Evolutionary conservation across 495 filamentous ascomycete genomes (phyloP), one percentile per base, ranked within the genome.

Genomic region (Trichocladium antarcticum): DNA sequence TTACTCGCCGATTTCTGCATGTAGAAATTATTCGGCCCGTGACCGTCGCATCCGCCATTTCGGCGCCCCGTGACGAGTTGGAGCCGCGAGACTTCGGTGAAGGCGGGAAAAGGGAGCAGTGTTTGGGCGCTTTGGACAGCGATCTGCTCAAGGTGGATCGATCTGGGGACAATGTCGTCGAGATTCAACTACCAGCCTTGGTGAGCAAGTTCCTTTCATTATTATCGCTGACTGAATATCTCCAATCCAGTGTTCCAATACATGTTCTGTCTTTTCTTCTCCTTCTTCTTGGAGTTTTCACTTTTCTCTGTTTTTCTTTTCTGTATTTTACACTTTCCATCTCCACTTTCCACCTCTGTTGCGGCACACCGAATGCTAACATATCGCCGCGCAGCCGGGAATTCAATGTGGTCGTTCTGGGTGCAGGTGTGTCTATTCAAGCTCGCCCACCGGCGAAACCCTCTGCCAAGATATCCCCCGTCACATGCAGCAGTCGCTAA

Each of bases 381-480:
- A 35, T 6, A 11, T 22, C 11, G 3, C 15, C 44, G 2, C 17
- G 9, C 37, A 63, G 60, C 21, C 63, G 60, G 37, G 63, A 65
- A 55, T 64, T 60, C 48, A 50, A 65, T 54, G 59, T 64, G 31
- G 63, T 65, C 37, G 63, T 65, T 19, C 49, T 65, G 16, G 63
- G 63, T 50, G 53, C 63, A 55, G 63, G 62, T 65, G 43, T 47
- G 60, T 62, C 28, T n/a, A n/a, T n/a, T n/a, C n/a, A n/a, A n/a
- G n/a, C n/a, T 27, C 6, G 36, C 39, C 38, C 32, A 16, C n/a
- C 32, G 16, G 19, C 32, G 31, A 41, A 49, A 22, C 15, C 17
- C 19, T 39, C 36, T 47, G 43, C 49, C 56, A 50, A 56, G 56
- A 42, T 31, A 21, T 19, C 21, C 37, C 38, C 5, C 42, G 47